Evolutionary conservation across 2,329 filamentous ascomycete species (phyloP).

Genomic region (Plenodomus biglobosus): DNA sequence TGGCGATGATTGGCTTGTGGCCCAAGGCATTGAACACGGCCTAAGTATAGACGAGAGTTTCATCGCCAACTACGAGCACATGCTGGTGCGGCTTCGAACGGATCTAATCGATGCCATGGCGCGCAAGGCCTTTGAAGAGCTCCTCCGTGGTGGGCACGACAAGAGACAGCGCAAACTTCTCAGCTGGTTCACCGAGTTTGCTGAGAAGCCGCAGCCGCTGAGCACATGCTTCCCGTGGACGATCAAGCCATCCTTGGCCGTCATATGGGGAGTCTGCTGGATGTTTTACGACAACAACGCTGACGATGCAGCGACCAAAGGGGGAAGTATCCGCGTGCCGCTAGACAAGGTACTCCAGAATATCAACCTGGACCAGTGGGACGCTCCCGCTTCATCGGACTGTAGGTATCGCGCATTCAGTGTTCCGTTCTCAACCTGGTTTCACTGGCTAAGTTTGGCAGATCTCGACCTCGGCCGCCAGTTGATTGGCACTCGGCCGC

Average conservation of each 20-base stretch:
- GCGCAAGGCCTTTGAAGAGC: slow-evolving; percentile 33
- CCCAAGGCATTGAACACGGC: slow-evolving; percentile 32
- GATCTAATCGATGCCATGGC: slow-evolving; percentile 36
- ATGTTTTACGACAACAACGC: slow-evolving; percentile 37
- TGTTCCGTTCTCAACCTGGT: slow-evolving; percentile 11
- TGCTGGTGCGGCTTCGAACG: slow-evolving; percentile 45
- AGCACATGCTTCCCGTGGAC: slow-evolving; percentile 49
- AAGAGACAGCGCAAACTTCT: slow-evolving; percentile 39
- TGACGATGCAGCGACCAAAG: slow-evolving; percentile 12
- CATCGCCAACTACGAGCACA: slow-evolving; percentile 49
- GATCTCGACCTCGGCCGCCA: slow-evolving; percentile 36
- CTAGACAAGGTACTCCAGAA: slow-evolving; percentile 31
- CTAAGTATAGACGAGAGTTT: slow-evolving; percentile 40
- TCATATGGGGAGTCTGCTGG: slow-evolving; percentile 50
- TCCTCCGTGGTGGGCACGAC: slow-evolving; percentile 32
- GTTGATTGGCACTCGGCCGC: slow-evolving; percentile 33
- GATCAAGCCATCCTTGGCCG: slow-evolving; percentile 47
- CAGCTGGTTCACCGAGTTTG: slow-evolving; percentile 47
- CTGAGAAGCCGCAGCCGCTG: slow-evolving; percentile 42
- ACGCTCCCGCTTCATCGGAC: slow-evolving; percentile 33
- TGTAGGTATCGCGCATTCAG: slow-evolving; percentile 36
- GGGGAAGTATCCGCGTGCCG: slow-evolving; percentile 16
- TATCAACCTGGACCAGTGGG: slow-evolving; percentile 27
- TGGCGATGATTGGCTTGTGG: slow-evolving; percentile 36
- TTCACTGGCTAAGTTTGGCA: slow-evolving; percentile 36